These are phyloP conservation scores for Rhizopogon salebrosus DNA, from an alignment of 768 basidiomycete genomes.

Conservation along the genomic window DNA sequence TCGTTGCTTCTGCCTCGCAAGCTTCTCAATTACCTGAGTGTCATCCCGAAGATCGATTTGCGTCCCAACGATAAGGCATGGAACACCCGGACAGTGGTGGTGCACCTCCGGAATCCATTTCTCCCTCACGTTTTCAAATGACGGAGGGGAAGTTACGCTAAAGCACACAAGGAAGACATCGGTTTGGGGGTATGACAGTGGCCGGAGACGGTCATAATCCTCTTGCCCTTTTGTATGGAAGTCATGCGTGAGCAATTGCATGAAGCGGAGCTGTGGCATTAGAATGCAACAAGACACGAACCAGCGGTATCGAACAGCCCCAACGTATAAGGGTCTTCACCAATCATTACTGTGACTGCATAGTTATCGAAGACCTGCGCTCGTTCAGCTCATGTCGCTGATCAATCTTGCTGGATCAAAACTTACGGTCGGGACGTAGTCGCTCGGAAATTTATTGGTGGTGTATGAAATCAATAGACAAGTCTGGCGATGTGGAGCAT, in stretches of 20 bases:
- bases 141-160: slow-evolving; percentile 96
- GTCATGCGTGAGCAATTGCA: slow-evolving; percentile 12
- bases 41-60: slow-evolving; percentile 98
- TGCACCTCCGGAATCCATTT: slow-evolving; percentile 99
- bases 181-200: slow-evolving; percentile 98
- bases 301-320: slow-evolving; percentile 99
- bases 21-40: slow-evolving; percentile 87
- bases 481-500: slow-evolving; percentile 46
- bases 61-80: slow-evolving; percentile 98
- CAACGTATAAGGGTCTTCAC: slow-evolving; percentile 97
- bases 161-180: slow-evolving; percentile 99
- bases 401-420: background rate
- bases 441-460: slow-evolving; percentile 97
- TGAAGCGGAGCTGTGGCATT: slow-evolving; percentile 1
- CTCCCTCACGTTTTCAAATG: slow-evolving; percentile 99
- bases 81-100: slow-evolving; percentile 98
- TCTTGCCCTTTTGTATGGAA: slow-evolving; percentile 70
- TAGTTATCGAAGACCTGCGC: slow-evolving; percentile 91
- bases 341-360: slow-evolving; percentile 99
- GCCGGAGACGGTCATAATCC: slow-evolving; percentile 99
- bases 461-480: slow-evolving; percentile 97
- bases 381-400: slow-evolving; percentile 5
- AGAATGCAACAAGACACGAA: slow-evolving; percentile 35
- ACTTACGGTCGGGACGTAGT: slow-evolving; percentile 97
- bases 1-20: slow-evolving; percentile 92